phyloP scores from a whole-genome alignment of 257 asterid genomes.

The Solanum phureja region DNA sequence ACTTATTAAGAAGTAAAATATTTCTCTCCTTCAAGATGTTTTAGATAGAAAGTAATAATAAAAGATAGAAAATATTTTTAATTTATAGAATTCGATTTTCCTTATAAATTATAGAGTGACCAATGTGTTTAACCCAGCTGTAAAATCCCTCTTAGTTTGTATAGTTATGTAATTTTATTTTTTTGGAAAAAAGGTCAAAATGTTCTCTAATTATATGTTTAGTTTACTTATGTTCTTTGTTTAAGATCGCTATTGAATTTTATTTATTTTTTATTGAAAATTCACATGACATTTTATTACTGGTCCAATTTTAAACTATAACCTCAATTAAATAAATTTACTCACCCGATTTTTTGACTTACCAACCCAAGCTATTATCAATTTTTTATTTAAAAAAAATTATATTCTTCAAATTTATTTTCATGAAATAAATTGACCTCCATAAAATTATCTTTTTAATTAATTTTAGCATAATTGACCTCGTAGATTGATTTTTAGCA shows the following conservation, averaged over 20 bases:
- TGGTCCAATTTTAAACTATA: background rate
- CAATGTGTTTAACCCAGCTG: background rate
- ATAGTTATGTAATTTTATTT: background rate
- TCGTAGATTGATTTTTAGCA: too few relatives aligned
- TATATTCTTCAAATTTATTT: background rate
- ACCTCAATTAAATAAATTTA: background rate
- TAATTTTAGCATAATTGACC: too few relatives aligned
- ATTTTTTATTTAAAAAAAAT: too few relatives aligned
- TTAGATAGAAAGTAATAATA: background rate
- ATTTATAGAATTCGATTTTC: background rate
- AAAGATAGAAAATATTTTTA: background rate
- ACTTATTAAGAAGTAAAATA: background rate
- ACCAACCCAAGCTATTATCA: too few relatives aligned
- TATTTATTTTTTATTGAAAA: background rate
- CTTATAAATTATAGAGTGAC: background rate
- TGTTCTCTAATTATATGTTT: too few relatives aligned
- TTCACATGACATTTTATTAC: background rate
- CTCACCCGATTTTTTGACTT: background rate
- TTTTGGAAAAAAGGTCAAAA: background rate
- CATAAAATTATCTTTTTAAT: too few relatives aligned
- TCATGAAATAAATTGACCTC: background rate
- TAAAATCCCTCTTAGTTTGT: too few relatives aligned
- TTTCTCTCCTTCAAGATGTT: background rate
- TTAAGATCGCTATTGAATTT: background rate
- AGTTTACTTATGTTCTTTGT: too few relatives aligned